Evolutionary conservation across 495 filamentous ascomycete species (phyloP), one percentile per base, ranked within the genome.

Genomic region (Durotheca rogersii): DNA sequence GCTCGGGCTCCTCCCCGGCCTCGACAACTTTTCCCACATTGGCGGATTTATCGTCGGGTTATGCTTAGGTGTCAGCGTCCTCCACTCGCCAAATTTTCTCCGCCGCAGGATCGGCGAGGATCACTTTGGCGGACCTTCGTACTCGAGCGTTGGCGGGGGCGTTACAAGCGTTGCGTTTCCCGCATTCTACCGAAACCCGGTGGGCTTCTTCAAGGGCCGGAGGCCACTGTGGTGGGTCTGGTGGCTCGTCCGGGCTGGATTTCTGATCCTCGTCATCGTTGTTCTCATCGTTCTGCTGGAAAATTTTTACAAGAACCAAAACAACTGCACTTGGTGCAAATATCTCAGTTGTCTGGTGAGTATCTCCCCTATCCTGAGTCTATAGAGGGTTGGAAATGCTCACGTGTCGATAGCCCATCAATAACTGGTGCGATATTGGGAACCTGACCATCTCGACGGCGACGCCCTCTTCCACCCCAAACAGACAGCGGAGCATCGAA

Each of bases 11-110:
- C 80, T 98, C 0, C 93, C 93, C 0, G 92, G 90, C 6, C 70
- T 98, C 33, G 93, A 98, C 72, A 98, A 98, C 68, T 98, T 98
- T 71, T 85, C 87, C 17, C 93, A 98, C 60, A 95, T 98, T 50
- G 93, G 93, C 25, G 93, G 93, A 6, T 96, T 98, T 64, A 70
- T 95, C 40, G 93, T 95, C 84, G 93, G 93, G 0, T 69, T 98
- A 11, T 85, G 85, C 4, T 78, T 96, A 17, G 93, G 93, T 4
- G 72, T 97, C 25, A 90, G 85, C 55, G 69, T 98, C 33, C 76
- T 97, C 59, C 89, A 87, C 56, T 96, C 93, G 5, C 93, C 93
- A 0, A 86, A 87, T 50, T 73, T 81, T 2, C 79, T 98, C 9
- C 81, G 90, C 1, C 76, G 84, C 23, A 83, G 85, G 19, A 93